These are phyloP conservation scores for Colletotrichum incanum DNA, from an alignment of 2,329 filamentous ascomycete species.

Conservation along the genomic window DNA sequence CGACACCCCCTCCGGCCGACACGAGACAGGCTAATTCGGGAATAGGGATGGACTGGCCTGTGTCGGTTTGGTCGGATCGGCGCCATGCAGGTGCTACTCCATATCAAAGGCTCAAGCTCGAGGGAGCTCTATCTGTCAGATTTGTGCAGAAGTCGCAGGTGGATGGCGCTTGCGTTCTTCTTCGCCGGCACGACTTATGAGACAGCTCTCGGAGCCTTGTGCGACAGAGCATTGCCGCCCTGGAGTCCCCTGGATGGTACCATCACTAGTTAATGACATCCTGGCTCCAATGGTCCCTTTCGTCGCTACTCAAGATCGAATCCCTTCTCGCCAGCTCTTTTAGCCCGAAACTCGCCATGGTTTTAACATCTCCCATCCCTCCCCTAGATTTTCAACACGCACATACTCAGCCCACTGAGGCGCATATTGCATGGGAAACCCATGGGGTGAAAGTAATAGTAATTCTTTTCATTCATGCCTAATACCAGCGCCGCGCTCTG, in stretches of 20 bases:
- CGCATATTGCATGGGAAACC: background rate
- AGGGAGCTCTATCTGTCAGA: background rate
- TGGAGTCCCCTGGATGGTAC: background rate
- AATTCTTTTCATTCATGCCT: constrained; percentile 4
- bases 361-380: background rate
- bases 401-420: background rate
- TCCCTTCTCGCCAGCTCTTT: background rate
- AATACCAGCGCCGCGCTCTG: constrained; percentile 34
- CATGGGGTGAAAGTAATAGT: background rate
- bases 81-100: background rate
- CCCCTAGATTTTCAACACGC: too few relatives aligned
- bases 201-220: background rate
- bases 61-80: too few relatives aligned
- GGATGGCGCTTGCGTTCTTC: background rate
- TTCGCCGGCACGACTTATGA: background rate
- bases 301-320: too few relatives aligned
- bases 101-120: background rate
- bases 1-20: background rate
- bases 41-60: background rate
- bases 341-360: background rate
- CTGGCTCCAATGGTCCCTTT: too few relatives aligned
- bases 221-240: background rate
- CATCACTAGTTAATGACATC: background rate
- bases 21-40: background rate
- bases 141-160: background rate